Base-by-base conservation (phyloP, 2,329 filamentous ascomycete genomes). In the Colletotrichum euphorbiae region DNA sequence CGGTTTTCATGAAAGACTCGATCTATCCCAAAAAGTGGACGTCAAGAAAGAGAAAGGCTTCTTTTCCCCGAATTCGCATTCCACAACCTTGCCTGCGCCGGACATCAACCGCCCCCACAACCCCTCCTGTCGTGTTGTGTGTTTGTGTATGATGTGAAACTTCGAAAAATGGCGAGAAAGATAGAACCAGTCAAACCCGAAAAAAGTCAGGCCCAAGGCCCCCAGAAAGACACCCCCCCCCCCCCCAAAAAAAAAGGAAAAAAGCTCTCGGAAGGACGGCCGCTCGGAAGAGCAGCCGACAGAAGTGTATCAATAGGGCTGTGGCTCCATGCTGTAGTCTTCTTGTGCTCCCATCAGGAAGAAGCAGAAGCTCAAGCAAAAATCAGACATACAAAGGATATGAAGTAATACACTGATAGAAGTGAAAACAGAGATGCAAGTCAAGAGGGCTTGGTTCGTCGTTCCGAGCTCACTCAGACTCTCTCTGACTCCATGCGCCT, bases 401-500 rank as follows among this genome's bases (percentile, higher is more conserved):
- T 68, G 46, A 70, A 59, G 68, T 70, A 69, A 70, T 70, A 70
- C 68, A 70, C 54, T 60, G 48, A 31, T 63, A 63, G 68, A 69
- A 69, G 67, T 48, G 61, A 68, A 60, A 50, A 3, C 31, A 40
- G 11, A 38, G 12, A 31, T n/a, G 48, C 13, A 40, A 40, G 51
- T 3, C 33, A 3, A 28, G 19, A 33, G 51, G 8, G 6, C 7
- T 48, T 21, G 12, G 0, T 43, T 12, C 28, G 12, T 9, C 24
- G 15, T 13, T 46, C 61, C 36, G 75, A 36, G 76, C 72, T 51
- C 73, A 28, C 74, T 38, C 36, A 38, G 38, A 73, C 77, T 56
- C 82, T 78, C 74, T 83, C 82, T 74, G 87, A 84, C 73, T 88
- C 87, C 73, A 88, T 78, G 71, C 85, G 79, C 73, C 85, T 82